Conservation (phyloP, 148 eudicot species). For the Simmondsia chinensis region DNA sequence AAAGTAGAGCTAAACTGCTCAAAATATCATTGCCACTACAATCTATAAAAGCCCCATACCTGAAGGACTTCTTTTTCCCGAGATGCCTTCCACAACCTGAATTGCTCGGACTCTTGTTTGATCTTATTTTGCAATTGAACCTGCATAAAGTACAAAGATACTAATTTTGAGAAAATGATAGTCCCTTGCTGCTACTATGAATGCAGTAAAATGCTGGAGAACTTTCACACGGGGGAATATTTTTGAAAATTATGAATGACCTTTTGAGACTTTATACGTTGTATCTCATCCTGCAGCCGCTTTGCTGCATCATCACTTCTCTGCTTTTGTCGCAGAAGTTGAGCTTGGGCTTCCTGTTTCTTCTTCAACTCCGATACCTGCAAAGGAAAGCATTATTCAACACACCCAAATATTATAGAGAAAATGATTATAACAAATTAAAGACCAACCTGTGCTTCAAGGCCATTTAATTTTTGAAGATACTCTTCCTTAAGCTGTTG, state of each 20-base stretch:
- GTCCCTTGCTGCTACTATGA: no score
- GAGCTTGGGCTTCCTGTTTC: slow-evolving; percentile 98
- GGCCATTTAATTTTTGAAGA: slow-evolving; percentile 80
- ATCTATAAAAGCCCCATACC: no score
- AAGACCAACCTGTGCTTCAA: slow-evolving; percentile 68
- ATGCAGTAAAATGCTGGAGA: no score
- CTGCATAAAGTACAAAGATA: slow-evolving; percentile 17
- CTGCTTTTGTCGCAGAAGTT: slow-evolving; percentile 82
- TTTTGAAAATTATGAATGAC: slow-evolving; percentile 16
- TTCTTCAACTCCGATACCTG: slow-evolving; percentile 87
- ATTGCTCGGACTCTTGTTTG: slow-evolving; percentile 97
- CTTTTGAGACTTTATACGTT: slow-evolving; percentile 91
- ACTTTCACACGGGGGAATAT: no score
- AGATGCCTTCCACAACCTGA: slow-evolving; percentile 86
- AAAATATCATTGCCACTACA: neutral
- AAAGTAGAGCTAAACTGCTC: neutral
- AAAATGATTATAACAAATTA: slow-evolving; percentile 1
- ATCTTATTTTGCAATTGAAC: slow-evolving; percentile 95
- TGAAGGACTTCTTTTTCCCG: slow-evolving; percentile 98
- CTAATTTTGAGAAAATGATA: neutral
- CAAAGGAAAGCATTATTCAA: neutral
- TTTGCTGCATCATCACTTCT: slow-evolving; percentile 96
- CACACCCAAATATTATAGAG: neutral
- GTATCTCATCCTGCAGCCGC: slow-evolving; percentile 89
- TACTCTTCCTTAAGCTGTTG: slow-evolving; percentile 86